Evolutionary conservation across 2,329 filamentous ascomycete genomes (phyloP), one percentile per base, ranked within the genome.

Genomic region (Xylariaceae sp.): DNA sequence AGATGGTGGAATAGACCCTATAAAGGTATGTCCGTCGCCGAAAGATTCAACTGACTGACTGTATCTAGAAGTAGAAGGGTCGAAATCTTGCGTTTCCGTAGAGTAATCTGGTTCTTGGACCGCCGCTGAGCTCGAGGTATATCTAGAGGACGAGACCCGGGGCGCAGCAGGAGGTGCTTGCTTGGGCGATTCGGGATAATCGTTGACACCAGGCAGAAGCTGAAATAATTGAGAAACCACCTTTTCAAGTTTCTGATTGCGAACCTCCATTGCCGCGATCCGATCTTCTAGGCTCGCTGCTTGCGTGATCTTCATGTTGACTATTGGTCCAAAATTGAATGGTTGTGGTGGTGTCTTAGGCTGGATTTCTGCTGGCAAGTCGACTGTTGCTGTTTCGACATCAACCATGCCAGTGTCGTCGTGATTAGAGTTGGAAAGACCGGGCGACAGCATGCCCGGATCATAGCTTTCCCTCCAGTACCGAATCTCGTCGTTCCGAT

Each of bases 401-500:
- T 48, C 50, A 2, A 35, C 30, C 4, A 34, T 26, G 18, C 24
- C 61, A 38, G 51, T 48, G 28, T 59, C 63, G 3, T 53, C 55
- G 18, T 69, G 65, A n/a, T 66, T 64, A 16, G 60, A 60, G 33
- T 64, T 60, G 3, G 75, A 76, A 3, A 75, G 74, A 24, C 73
- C 60, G 0, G 76, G 74, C 6, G 77, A 79, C 41, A 72, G 56
- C 38, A 73, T 64, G 1, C 67, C 69, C 1, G 68, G 69, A 34
- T 72, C 73, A 48, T 79, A 78, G 47, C 79, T 82, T 52, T 78
- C 73, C 45, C 80, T 70, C 78, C 79, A 83, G 52, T 78, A 79
- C 11, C 76, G 73, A 30, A 83, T 81, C 57, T 84, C 80, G 41
- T 80, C 78, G 54, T 78, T 83, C 22, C 79, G 72, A 28, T 78